Conservation (phyloP, 2,329 filamentous ascomycete genomes). For the Colletotrichum eleusines region DNA sequence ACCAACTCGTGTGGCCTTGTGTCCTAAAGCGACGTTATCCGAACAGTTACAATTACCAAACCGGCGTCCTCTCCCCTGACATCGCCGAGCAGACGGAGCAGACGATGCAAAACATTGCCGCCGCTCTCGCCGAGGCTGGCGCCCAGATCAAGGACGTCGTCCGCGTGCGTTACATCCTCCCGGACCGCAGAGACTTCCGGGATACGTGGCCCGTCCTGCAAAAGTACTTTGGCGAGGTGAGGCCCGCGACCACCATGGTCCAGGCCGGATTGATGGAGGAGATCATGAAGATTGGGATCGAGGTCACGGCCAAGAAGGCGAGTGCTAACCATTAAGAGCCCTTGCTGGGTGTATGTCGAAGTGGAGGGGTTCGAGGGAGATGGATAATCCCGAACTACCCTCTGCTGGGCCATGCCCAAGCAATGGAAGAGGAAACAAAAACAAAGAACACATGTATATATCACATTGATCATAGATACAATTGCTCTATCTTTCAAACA, state of each 20-base stretch:
- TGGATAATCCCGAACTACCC: background rate
- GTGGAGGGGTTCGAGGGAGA: background rate
- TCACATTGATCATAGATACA: background rate
- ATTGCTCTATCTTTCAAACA: too few species aligned
- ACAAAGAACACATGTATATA: background rate
- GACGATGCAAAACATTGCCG: slow-evolving; percentile 60
- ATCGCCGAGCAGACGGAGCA: slow-evolving; percentile 64
- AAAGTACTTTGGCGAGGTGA: slow-evolving; percentile 62
- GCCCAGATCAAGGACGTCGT: slow-evolving; percentile 61
- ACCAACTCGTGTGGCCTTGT: background rate
- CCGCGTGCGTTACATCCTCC: slow-evolving; percentile 65
- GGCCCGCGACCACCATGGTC: slow-evolving; percentile 67
- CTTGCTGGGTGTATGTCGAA: background rate
- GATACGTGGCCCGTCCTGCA: slow-evolving; percentile 63
- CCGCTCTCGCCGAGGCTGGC: slow-evolving; percentile 59
- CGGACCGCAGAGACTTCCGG: slow-evolving; percentile 60
- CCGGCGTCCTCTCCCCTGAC: slow-evolving; percentile 57
- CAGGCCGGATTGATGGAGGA: slow-evolving; percentile 64
- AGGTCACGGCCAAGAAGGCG: slow-evolving; percentile 53
- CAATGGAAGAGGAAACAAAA: background rate
- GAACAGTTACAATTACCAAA: slow-evolving; percentile 63
- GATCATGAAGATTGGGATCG: slow-evolving; percentile 59
- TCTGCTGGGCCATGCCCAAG: background rate
- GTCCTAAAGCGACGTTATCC: background rate
- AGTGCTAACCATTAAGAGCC: background rate